These are phyloP conservation scores for Cenchrus americanus DNA, from an alignment of 176 grass and related monocot genomes.

Conservation along the genomic window DNA sequence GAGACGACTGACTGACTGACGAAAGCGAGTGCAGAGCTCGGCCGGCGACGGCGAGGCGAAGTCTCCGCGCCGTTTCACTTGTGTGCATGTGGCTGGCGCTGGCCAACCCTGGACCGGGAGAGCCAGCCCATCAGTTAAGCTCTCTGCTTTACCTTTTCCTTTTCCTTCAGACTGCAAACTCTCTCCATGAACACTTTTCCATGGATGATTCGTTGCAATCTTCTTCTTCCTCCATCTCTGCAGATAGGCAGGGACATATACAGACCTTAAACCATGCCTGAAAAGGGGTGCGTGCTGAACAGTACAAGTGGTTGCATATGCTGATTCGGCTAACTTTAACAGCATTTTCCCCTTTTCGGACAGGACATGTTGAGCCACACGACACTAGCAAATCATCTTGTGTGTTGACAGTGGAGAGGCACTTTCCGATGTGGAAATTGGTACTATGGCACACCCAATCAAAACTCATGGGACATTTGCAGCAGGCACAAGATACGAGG, in stretches of 20 bases:
- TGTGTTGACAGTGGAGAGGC: not conserved
- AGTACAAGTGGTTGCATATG: not conserved
- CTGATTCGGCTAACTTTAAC: not conserved
- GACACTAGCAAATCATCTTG: not conserved
- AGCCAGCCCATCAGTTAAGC: not conserved
- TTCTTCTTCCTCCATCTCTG: not conserved
- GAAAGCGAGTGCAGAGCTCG: conserved; percentile 21
- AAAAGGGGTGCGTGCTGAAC: not conserved
- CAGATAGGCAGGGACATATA: not conserved
- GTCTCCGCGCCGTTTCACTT: conserved; percentile 36
- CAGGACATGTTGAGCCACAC: not conserved
- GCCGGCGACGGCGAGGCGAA: conserved; percentile 21
- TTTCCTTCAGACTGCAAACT: conserved; percentile 16
- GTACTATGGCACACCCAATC: not conserved
- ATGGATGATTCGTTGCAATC: not conserved
- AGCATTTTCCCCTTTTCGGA: not conserved
- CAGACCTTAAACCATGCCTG: not conserved
- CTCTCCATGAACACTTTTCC: not conserved
- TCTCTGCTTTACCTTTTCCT: not conserved
- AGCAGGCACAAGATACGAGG: not conserved
- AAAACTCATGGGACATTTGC: not conserved
- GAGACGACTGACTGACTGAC: conserved; percentile 24
- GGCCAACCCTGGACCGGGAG: conserved; percentile 22
- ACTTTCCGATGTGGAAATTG: not conserved
- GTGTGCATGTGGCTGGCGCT: conserved; percentile 32